These are phyloP conservation scores for Trichothecium sympodiale DNA, from an alignment of 2,329 filamentous ascomycete species.

Conservation along the genomic window DNA sequence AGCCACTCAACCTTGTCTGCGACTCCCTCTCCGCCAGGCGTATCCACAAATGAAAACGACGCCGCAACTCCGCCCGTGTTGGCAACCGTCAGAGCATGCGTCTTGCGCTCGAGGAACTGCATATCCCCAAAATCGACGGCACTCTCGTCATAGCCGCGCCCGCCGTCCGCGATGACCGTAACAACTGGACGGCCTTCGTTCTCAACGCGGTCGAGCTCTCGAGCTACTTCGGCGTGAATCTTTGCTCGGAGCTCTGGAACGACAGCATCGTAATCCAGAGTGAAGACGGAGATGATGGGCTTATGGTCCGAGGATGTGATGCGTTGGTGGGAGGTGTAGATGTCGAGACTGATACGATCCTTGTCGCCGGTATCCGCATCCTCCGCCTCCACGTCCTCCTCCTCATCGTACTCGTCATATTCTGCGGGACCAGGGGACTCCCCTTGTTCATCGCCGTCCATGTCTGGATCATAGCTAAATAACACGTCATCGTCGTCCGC, in stretches of 20 bases:
- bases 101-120: conserved; percentile 54
- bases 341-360: conserved; percentile 43
- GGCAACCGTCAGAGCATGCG: conserved; percentile 67
- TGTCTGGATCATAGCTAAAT: conserved; percentile 76
- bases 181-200: conserved; percentile 80
- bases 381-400: conserved; percentile 31
- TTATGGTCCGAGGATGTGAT: conserved; percentile 94
- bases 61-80: conserved; percentile 83
- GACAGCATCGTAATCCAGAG: conserved; percentile 74
- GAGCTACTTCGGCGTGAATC: conserved; percentile 76
- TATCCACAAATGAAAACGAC: conserved; percentile 68
- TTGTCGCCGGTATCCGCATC: conserved; percentile 47
- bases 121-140: conserved; percentile 72
- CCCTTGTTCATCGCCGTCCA: conserved; percentile 42
- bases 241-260: conserved; percentile 74
- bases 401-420: conserved; percentile 47
- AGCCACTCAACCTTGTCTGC: conserved; percentile 54
- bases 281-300: conserved; percentile 74
- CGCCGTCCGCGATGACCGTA: conserved; percentile 66
- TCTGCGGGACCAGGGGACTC: conserved; percentile 1
- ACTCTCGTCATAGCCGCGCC: conserved; percentile 29
- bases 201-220: conserved; percentile 79
- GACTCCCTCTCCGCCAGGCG: conserved; percentile 40
- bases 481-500: conserved; percentile 73
- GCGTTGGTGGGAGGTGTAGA: conserved; percentile 81